A percentile compares a stretch with the other conserved stretches of the same genome.
Conservation (phyloP, 306 rosid genomes). For the Pyrus bretschneideri region DNA sequence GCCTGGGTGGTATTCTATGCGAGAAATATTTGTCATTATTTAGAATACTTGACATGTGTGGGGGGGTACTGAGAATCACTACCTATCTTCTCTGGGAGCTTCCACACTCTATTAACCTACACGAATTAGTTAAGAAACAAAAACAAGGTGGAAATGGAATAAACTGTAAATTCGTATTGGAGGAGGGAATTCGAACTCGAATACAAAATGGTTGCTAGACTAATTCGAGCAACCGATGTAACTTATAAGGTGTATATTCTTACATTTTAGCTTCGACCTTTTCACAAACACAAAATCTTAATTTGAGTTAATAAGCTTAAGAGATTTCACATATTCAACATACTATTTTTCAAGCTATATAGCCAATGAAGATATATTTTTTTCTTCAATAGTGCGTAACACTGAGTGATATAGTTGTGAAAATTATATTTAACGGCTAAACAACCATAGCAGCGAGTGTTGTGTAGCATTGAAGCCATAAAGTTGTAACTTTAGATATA, state of each 20-base stretch:
- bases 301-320: not conserved
- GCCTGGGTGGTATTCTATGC: not conserved
- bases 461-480: too few relatives aligned
- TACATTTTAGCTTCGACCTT: not conserved
- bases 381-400: too few relatives aligned
- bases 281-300: not conserved
- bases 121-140: not conserved
- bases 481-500: too few relatives aligned
- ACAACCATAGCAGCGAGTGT: too few relatives aligned
- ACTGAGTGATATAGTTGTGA: too few relatives aligned
- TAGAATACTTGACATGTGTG: not conserved
- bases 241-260: not conserved
- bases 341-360: not conserved
- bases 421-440: too few relatives aligned
- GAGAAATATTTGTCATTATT: not conserved
- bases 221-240: too few relatives aligned
- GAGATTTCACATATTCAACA: not conserved
- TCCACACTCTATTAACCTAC: not conserved
- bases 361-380: too few relatives aligned
- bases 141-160: not conserved
- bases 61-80: not conserved
- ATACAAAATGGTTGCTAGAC: too few relatives aligned
- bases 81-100: not conserved
- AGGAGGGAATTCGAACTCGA: too few relatives aligned
- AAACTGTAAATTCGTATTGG: not conserved